Conservation (phyloP, 228 moss, liverwort and hornwort species). For the Sphagnum fallax region DNA sequence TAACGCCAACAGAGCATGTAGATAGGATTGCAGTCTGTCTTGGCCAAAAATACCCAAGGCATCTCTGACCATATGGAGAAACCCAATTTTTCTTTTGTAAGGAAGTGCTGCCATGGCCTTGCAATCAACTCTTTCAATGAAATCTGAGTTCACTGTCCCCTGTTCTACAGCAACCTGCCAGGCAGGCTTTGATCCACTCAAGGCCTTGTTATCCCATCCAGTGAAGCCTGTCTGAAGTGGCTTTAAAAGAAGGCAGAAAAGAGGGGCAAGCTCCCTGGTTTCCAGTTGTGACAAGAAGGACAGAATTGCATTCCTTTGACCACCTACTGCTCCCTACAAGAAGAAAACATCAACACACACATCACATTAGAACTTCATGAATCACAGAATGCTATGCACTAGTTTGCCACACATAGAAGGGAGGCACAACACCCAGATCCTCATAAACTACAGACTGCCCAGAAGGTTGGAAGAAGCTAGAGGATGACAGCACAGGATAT, state of each 20-base stretch:
- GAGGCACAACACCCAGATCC: too few species aligned
- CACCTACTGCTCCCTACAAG: conserved; percentile 61
- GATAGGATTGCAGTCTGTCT: conserved; percentile 60
- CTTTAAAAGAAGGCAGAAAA: conserved; percentile 68
- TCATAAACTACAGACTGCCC: too few species aligned
- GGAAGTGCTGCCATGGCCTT: conserved; percentile 47
- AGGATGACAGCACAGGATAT: background rate
- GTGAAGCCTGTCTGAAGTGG: conserved; percentile 61
- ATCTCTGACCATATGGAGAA: conserved; percentile 86
- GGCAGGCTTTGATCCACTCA: conserved; percentile 15
- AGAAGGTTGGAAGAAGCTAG: background rate
- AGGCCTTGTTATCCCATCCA: conserved; percentile 15
- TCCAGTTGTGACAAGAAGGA: conserved; percentile 90
- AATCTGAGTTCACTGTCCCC: conserved; percentile 34
- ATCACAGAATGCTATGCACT: too few species aligned
- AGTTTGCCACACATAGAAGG: too few species aligned
- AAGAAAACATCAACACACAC: background rate
- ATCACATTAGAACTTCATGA: too few species aligned
- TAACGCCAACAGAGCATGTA: conserved; percentile 61
- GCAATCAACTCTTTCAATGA: conserved; percentile 55
- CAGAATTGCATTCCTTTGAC: conserved; percentile 85
- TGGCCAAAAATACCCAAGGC: conserved; percentile 76
- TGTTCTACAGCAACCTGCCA: conserved; percentile 51
- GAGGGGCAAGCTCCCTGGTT: conserved; percentile 63
- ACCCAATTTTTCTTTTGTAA: conserved; percentile 85